Evolutionary conservation across 345 rosid species (phyloP).

Genomic region (Sisymbrium irio): DNA sequence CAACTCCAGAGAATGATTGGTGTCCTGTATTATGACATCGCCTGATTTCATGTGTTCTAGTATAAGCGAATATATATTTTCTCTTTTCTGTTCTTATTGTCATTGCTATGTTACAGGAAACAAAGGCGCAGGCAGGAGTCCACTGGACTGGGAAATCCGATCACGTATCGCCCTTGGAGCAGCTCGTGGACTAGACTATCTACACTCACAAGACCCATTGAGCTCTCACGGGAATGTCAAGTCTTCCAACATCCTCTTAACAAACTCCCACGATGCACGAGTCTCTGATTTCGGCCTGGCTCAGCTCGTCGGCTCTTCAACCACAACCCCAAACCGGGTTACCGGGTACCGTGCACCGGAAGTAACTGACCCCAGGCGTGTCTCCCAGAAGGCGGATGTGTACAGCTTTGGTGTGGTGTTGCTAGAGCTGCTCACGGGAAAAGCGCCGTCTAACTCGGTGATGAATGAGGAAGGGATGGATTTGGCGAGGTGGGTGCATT

Average conservation of each 20-base stretch:
- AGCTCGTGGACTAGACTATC: conserved; percentile 78
- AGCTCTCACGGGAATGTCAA: conserved; percentile 90
- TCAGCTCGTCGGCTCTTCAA: conserved; percentile 69
- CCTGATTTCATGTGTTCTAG: not conserved
- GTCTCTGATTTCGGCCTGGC: conserved; percentile 91
- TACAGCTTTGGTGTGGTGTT: conserved; percentile 92
- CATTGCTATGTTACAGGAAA: conserved; percentile 51
- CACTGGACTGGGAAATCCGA: conserved; percentile 81
- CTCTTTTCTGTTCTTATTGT: not conserved
- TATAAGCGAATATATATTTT: not conserved
- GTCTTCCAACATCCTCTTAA: conserved; percentile 84
- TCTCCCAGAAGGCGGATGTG: conserved; percentile 93
- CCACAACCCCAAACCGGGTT: conserved; percentile 69
- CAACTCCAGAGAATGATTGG: no score
- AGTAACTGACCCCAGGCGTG: conserved; percentile 81
- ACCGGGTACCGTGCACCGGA: conserved; percentile 95
- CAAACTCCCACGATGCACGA: conserved; percentile 69
- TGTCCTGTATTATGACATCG: no score
- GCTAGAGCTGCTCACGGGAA: conserved; percentile 83
- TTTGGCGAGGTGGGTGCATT: conserved; percentile 93
- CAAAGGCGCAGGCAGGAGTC: conserved; percentile 86
- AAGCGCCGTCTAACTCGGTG: conserved; percentile 77
- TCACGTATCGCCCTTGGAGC: conserved; percentile 79
- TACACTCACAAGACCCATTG: conserved; percentile 79
- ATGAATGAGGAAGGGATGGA: conserved; percentile 92